Percentiles rank a stretch among this genome's conserved stretches.
phyloP scores from a whole-genome alignment of 805 yeast species.

The Candida rishiriensis region DNA sequence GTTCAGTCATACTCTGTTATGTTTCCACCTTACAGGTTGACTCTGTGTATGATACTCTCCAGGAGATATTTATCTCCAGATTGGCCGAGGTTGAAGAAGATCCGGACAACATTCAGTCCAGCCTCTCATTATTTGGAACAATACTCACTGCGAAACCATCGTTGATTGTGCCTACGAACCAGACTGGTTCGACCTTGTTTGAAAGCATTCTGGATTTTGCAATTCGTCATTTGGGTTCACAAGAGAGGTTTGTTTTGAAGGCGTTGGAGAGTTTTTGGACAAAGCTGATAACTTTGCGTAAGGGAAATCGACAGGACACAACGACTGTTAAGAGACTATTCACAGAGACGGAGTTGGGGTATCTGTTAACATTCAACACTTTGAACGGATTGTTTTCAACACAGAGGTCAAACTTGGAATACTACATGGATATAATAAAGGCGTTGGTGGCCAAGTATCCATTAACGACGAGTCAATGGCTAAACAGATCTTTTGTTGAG shows the following conservation, averaged over 20 bases:
- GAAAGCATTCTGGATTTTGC: conserved; percentile 30
- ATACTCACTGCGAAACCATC: conserved; percentile 47
- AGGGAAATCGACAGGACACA: conserved; percentile 40
- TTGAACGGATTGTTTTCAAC: conserved; percentile 44
- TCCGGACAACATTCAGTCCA: conserved; percentile 54
- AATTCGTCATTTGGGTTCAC: conserved; percentile 36
- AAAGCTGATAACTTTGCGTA: conserved; percentile 37
- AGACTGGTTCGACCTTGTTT: conserved; percentile 4
- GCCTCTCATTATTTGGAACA: conserved; percentile 47
- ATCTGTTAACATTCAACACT: conserved; percentile 30
- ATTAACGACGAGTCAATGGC: conserved; percentile 46
- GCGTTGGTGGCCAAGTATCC: conserved; percentile 35
- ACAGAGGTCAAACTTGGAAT: conserved; percentile 56
- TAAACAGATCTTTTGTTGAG: conserved; percentile 26
- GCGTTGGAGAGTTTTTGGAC: conserved; percentile 55
- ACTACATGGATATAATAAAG: conserved; percentile 46
- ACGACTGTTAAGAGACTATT: conserved; percentile 24
- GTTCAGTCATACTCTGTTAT: conserved; percentile 38
- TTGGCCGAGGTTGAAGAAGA: conserved; percentile 39
- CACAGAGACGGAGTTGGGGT: conserved; percentile 28
- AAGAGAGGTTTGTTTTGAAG: conserved; percentile 54
- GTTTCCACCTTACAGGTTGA: conserved; percentile 28
- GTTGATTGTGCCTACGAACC: conserved; percentile 33
- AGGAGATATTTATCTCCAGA: conserved; percentile 34
- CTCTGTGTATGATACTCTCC: conserved; percentile 33